A percentile compares a stretch with the other conserved stretches of the same genome.
Evolutionary conservation across 2,329 filamentous ascomycete genomes (phyloP).

Genomic region (Epichloe elymi): DNA sequence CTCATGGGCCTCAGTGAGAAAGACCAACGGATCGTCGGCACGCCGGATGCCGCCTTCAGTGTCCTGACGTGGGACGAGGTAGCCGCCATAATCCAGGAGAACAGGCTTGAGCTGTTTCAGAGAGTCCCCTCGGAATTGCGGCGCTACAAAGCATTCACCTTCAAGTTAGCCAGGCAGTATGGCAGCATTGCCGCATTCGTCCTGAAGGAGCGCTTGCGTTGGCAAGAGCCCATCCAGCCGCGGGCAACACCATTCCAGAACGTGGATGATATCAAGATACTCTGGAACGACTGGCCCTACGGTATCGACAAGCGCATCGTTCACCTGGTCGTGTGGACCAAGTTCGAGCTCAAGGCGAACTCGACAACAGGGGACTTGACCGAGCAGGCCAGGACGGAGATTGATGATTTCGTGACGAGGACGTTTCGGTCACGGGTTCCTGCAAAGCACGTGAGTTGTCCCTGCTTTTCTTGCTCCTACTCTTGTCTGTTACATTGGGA

Average conservation of each 20-base stretch:
- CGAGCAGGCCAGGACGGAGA: slow-evolving; percentile 43
- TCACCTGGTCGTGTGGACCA: slow-evolving; percentile 87
- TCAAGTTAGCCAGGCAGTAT: slow-evolving; percentile 49
- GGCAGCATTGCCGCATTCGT: slow-evolving; percentile 72
- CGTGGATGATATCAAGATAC: slow-evolving; percentile 52
- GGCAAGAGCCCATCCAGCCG: slow-evolving; percentile 37
- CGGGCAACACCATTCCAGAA: slow-evolving; percentile 27
- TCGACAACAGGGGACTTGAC: slow-evolving; percentile 52
- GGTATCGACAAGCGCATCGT: slow-evolving; percentile 65
- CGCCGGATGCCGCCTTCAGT: slow-evolving; percentile 52
- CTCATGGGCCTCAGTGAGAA: slow-evolving; percentile 51
- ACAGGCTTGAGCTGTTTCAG: slow-evolving; percentile 64
- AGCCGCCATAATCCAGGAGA: slow-evolving; percentile 43
- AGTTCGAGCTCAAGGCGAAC: slow-evolving; percentile 67
- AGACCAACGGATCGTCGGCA: slow-evolving; percentile 56
- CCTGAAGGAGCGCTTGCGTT: slow-evolving; percentile 53
- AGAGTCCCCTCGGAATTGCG: slow-evolving; percentile 64
- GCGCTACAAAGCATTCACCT: slow-evolving; percentile 61
- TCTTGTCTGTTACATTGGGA: not conserved
- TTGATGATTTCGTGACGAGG: slow-evolving; percentile 56
- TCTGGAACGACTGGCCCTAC: slow-evolving; percentile 93
- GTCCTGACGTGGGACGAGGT: slow-evolving; percentile 59
- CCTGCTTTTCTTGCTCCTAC: not conserved
- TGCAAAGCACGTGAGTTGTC: slow-evolving; percentile 35
- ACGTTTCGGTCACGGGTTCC: slow-evolving; percentile 48